Base-by-base conservation (phyloP, 768 basidiomycete species). In the Russula griseocarnosa region DNA sequence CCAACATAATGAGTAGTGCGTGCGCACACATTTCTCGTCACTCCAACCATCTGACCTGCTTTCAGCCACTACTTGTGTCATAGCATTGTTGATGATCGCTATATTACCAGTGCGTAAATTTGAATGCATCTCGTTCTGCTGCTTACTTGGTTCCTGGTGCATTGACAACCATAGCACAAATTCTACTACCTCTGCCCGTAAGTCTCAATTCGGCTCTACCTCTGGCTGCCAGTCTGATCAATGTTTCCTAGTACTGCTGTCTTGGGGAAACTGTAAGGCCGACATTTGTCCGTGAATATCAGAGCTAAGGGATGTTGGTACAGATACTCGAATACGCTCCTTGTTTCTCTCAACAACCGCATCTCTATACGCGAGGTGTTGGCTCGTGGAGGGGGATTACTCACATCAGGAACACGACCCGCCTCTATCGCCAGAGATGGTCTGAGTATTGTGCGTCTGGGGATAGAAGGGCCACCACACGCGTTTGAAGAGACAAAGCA, bases 281-380 rank as follows among this genome's bases (percentile, higher is more conserved):
- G 8, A 20, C 3, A 16, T 32, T 50, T 20, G 1, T 36, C 9
- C 28, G 13, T 32, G 11, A 28, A 36, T 32, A 6, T 14, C 0
- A n/a, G 13, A 8, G 22, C 18, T 18, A 13, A 53, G 58, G 32
- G 50, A 36, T 34, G 42, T 46, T 24, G 18, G 42, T 5, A 3
- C 46, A 64, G 63, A 46, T 60, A 60, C 54, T 53, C 62, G 2
- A 63, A 63, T 42, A 53, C 58, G 20, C 57, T 63, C 34, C 57
- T 63, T 46, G 52, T 54, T 1, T 58, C 62, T 2, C 40, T 63
- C 26, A 63, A 63, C 28, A 63, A 63, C 13, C 62, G 62, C 44
- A 53, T 63, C 42, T 58, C 51, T 4, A 36, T 59, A 10, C 57
- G 62, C 38, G 52, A 49, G 3, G 40, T 3, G 11, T 10, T 28